A percentile compares a stretch with the other conserved stretches of the same genome.
Evolutionary conservation across 2,329 filamentous ascomycete genomes (phyloP).

Genomic region (Xylaria sp.): DNA sequence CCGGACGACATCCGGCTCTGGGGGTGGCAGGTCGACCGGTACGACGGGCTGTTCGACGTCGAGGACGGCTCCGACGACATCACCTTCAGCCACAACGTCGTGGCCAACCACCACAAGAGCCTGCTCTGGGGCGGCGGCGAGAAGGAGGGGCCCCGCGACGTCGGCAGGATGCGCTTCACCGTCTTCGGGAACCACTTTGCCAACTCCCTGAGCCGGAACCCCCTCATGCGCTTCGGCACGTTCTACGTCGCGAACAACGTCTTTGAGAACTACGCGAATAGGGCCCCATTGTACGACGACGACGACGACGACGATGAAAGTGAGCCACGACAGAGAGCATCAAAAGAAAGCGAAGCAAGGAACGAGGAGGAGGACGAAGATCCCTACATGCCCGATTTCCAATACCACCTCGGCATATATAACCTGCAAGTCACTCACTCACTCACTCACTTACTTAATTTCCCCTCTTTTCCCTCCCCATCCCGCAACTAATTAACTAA

Average conservation of each 20-base stretch:
- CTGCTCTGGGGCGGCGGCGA: slow-evolving; percentile 41
- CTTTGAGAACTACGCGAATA: slow-evolving; percentile 37
- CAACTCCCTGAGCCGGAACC: slow-evolving; percentile 38
- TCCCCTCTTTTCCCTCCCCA: neutral
- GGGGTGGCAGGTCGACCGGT: slow-evolving; percentile 39
- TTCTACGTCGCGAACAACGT: slow-evolving; percentile 40
- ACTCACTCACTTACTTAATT: too few relatives aligned
- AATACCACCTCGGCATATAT: slow-evolving; percentile 40
- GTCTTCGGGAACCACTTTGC: slow-evolving; percentile 39
- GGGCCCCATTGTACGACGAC: slow-evolving; percentile 24
- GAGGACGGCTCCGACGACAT: slow-evolving; percentile 40
- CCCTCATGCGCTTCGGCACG: slow-evolving; percentile 41
- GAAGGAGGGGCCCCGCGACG: slow-evolving; percentile 37
- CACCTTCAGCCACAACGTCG: slow-evolving; percentile 41
- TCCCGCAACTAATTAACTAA: neutral
- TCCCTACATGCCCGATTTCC: slow-evolving; percentile 35
- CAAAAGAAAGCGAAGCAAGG: too few relatives aligned
- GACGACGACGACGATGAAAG: neutral
- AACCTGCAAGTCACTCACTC: slow-evolving; percentile 28
- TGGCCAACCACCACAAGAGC: slow-evolving; percentile 42
- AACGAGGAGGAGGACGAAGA: neutral
- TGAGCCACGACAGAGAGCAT: neutral
- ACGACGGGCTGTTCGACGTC: slow-evolving; percentile 40
- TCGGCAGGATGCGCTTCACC: slow-evolving; percentile 40
- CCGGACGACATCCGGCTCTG: slow-evolving; percentile 34